Evolutionary conservation across 1,284 basidiomycete species (phyloP).

Genomic region (Sporisorium graminicola): DNA sequence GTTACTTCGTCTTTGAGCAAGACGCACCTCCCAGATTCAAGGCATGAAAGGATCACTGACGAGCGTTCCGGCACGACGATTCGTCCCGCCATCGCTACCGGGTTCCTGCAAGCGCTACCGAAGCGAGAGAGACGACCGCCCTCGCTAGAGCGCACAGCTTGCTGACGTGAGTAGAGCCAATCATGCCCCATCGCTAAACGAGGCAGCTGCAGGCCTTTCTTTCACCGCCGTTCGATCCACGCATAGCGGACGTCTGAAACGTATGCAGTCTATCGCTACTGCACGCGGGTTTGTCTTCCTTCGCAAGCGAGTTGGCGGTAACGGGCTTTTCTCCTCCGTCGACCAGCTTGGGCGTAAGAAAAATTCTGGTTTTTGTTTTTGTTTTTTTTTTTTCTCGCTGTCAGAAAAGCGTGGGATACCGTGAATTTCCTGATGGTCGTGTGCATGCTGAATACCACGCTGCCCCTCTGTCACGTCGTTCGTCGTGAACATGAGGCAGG

Average conservation of each 20-base stretch:
- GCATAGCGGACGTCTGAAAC: no score
- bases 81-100: not conserved
- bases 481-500: not conserved
- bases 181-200: no score
- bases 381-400: not conserved
- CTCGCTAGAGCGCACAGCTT: not conserved
- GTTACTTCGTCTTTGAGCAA: no score
- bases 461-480: not conserved
- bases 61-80: not conserved
- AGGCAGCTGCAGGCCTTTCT: not conserved
- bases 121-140: not conserved
- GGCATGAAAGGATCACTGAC: not conserved
- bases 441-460: not conserved
- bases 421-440: not conserved
- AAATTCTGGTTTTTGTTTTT: no score
- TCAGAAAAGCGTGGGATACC: not conserved
- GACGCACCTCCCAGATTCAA: not conserved
- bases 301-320: slow-evolving; percentile 10
- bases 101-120: not conserved
- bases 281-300: slow-evolving; percentile 23
- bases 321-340: not conserved
- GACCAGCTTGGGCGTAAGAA: not conserved
- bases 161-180: no score
- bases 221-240: no score
- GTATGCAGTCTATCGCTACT: not conserved